Base-by-base conservation (phyloP, 345 rosid genomes). In the Eucalyptus guilfoylei region DNA sequence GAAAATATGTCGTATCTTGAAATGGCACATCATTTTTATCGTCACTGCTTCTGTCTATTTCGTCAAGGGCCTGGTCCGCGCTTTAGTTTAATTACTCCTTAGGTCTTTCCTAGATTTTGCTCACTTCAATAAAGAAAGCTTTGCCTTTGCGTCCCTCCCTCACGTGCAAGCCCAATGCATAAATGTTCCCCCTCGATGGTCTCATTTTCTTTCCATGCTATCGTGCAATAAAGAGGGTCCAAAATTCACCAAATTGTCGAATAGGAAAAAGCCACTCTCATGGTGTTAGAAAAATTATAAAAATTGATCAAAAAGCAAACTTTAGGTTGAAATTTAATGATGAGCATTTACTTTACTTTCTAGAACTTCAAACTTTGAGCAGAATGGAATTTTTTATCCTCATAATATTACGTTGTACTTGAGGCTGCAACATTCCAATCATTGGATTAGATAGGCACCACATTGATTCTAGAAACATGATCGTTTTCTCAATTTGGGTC, bases 151-250 rank as follows among this genome's bases (percentile, higher is more conserved):
- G n/a, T 58, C 64, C 90, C 89, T 88, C 90, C 88, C 89, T 83
- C 96, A 93, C 96, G 93, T 93, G 96, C 94, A 89, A 89, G 21
- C 93, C 94, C 95, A 93, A 93, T 92, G 88, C 88, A 34, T 47
- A 26, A 54, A 88, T 76, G 12, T 85, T 58, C 83, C 86, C 23
- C 90, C 13, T 83, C 88, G 76, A 76, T 83, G 83, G 88, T 91
- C 87, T 87, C 81, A 26, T 44, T 32, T 45, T 72, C 37, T 81
- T 80, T 88, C 88, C 88, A 87, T 69, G 48, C 87, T 67, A 87
- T 86, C 47, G 2, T 15, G 44, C 44, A 26, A 3, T 28, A 0
- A 58, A 58, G 64, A 24, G 24, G 64, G n/a, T 58, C 64, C 64
- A 17, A 26, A 37, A 55, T 87, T 15, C 26, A 50, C 5, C 32